Percentiles rank a stretch among this genome's conserved stretches.
These are phyloP conservation scores for Globisporangium rhizosaccharum DNA, from an alignment of 352 stramenopile species.

Conservation along the genomic window DNA sequence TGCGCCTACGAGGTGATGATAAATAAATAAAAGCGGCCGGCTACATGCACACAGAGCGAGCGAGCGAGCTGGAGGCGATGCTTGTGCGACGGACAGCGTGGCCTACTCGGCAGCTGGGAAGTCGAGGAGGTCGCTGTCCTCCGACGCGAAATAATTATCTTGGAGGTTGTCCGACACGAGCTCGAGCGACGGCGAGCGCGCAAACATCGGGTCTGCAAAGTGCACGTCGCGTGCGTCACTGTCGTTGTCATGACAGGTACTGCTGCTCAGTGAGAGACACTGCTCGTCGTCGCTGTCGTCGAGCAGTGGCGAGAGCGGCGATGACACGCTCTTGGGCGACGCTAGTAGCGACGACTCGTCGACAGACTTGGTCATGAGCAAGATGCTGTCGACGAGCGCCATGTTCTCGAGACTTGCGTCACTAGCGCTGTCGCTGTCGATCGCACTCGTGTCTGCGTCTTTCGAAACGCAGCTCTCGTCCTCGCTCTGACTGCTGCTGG, in stretches of 20 bases:
- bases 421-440: neutral
- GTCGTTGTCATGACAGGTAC: constrained; percentile 11
- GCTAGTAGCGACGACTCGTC: constrained; percentile 47
- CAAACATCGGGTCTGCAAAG: constrained; percentile 9
- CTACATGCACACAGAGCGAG: neutral
- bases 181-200: constrained; percentile 41
- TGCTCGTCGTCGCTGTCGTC: constrained; percentile 41
- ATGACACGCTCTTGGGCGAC: constrained; percentile 61
- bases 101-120: constrained; percentile 29
- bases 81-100: constrained; percentile 4
- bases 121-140: constrained; percentile 65
- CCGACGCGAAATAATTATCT: constrained; percentile 57
- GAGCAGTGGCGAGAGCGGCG: constrained; percentile 37
- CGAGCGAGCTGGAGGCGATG: neutral
- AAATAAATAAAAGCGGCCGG: no score
- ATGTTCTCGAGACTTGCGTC: constrained; percentile 48
- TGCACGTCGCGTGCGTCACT: constrained; percentile 13
- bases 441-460: neutral
- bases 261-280: constrained; percentile 9
- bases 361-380: constrained; percentile 72
- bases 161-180: constrained; percentile 76
- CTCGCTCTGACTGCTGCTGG: constrained; percentile 8
- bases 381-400: constrained; percentile 68
- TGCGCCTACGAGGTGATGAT: no score
- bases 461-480: neutral